A percentile compares a stretch with the other conserved stretches of the same genome.
Conservation (phyloP, 2,329 filamentous ascomycete species). For the Neopestalotiopsis sp. region DNA sequence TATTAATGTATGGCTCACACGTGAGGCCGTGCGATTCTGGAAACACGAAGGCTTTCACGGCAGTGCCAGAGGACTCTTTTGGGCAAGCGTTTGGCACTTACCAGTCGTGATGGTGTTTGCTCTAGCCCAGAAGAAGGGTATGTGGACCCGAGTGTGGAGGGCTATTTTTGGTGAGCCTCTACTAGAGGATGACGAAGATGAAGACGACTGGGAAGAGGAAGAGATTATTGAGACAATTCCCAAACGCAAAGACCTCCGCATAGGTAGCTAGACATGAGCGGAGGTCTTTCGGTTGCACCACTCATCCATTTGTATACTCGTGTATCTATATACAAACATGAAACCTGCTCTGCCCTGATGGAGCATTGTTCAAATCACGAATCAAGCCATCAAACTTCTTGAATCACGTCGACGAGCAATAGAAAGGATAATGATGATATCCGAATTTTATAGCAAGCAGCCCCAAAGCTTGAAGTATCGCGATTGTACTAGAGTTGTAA, state of each 20-base stretch:
- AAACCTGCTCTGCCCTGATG: background rate
- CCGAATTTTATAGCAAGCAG: too few relatives aligned
- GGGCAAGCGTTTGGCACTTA: slow-evolving; percentile 97
- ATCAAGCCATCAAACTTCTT: too few relatives aligned
- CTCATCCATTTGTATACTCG: background rate
- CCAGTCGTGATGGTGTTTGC: slow-evolving; percentile 89
- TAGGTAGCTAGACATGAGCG: background rate
- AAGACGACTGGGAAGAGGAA: slow-evolving; percentile 60
- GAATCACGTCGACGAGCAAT: too few relatives aligned
- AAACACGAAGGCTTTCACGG: slow-evolving; percentile 77
- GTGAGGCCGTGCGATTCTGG: slow-evolving; percentile 84
- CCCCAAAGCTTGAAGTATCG: too few relatives aligned
- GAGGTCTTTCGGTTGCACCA: background rate
- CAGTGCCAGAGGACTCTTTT: slow-evolving; percentile 85
- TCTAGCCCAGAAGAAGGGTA: slow-evolving; percentile 89
- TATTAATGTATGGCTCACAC: slow-evolving; percentile 84
- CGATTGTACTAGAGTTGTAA: too few relatives aligned
- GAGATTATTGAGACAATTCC: slow-evolving; percentile 34
- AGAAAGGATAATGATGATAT: too few relatives aligned
- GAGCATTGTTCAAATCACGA: background rate
- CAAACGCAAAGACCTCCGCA: slow-evolving; percentile 21
- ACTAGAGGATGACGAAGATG: slow-evolving; percentile 53
- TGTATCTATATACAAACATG: background rate
- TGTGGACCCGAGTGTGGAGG: slow-evolving; percentile 84
- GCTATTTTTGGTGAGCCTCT: slow-evolving; percentile 64